Percentiles rank a stretch among this genome's conserved stretches.
phyloP scores from a whole-genome alignment of 2,329 filamentous ascomycete genomes.

The Aspergillus clavatus region DNA sequence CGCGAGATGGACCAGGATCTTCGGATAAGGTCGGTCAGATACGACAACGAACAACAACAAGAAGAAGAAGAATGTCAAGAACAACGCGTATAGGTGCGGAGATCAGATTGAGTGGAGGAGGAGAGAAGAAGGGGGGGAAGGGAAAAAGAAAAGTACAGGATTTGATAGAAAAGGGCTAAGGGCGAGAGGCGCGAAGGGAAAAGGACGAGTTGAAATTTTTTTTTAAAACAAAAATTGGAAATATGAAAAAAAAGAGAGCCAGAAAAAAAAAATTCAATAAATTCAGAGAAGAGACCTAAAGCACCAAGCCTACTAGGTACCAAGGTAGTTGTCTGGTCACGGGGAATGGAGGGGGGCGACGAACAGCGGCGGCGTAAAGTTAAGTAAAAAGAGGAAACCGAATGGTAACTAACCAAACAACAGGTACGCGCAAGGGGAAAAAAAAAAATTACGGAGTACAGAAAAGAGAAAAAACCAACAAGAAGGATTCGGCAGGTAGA shows the following conservation, averaged over 20 bases:
- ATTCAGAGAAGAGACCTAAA: slow-evolving; percentile 12
- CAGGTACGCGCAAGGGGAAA: no score
- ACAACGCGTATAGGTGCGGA: slow-evolving; percentile 12
- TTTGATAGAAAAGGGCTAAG: not conserved
- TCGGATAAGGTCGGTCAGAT: slow-evolving; percentile 14
- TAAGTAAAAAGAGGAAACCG: slow-evolving; percentile 8
- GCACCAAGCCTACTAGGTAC: slow-evolving; percentile 10
- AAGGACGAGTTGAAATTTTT: slow-evolving; percentile 11
- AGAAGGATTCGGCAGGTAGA: slow-evolving; percentile 8
- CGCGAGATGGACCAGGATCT: slow-evolving; percentile 20
- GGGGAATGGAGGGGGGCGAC: slow-evolving; percentile 22
- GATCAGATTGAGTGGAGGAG: slow-evolving; percentile 6
- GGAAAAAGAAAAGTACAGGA: slow-evolving; percentile 9
- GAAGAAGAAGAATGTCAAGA: slow-evolving; percentile 15
- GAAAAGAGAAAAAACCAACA: slow-evolving; percentile 7
- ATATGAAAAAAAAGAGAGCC: slow-evolving; percentile 15
- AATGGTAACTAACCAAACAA: no score
- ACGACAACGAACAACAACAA: slow-evolving; percentile 14
- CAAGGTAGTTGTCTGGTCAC: slow-evolving; percentile 14
- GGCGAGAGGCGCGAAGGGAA: slow-evolving; percentile 11
- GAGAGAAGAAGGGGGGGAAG: slow-evolving; percentile 15
- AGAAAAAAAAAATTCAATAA: slow-evolving; percentile 12
- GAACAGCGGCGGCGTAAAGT: slow-evolving; percentile 18
- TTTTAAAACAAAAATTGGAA: slow-evolving; percentile 11
- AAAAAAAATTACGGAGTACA: slow-evolving; percentile 1